These are phyloP conservation scores for Cryptococcus sp. DNA, from an alignment of 1,284 basidiomycete genomes.

Conservation along the genomic window DNA sequence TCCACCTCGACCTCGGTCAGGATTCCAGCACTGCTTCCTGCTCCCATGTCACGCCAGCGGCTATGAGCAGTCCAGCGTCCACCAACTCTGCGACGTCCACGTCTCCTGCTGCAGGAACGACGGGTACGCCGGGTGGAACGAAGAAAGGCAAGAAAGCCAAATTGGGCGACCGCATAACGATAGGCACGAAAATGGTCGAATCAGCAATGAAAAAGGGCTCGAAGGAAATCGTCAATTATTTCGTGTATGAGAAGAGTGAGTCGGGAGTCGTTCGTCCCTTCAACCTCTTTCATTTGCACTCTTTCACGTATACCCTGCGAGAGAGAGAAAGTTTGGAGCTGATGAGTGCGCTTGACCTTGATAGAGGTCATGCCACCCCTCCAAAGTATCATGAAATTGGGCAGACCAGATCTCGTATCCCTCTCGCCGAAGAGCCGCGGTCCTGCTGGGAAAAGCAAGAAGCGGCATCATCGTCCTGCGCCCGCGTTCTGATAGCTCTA, in stretches of 20 bases:
- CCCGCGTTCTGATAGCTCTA: too few relatives aligned
- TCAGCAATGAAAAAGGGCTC: constrained; percentile 54
- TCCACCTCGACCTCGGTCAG: not conserved
- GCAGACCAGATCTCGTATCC: constrained; percentile 4
- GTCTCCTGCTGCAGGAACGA: constrained; percentile 10
- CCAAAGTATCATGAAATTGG: constrained; percentile 21
- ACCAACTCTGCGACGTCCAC: not conserved
- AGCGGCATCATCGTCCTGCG: too few relatives aligned
- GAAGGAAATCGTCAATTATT: constrained; percentile 69
- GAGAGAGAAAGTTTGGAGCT: not conserved
- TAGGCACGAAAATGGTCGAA: constrained; percentile 35
- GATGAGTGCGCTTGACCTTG: not conserved
- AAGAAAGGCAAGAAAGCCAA: constrained; percentile 23
- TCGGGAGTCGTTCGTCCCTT: not conserved
- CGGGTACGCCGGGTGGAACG: constrained; percentile 21
- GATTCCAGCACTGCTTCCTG: not conserved
- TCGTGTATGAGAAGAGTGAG: constrained; percentile 69
- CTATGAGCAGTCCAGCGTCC: not conserved
- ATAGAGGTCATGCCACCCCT: constrained; percentile 25
- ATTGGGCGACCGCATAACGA: constrained; percentile 26
- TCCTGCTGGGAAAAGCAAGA: constrained; percentile 6
- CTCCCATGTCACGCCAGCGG: not conserved
- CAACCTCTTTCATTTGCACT: not conserved
- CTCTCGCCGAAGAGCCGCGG: not conserved
- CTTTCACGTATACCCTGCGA: too few relatives aligned